Percentiles rank a stretch among this genome's conserved stretches.
phyloP scores from a whole-genome alignment of 106 monocot genomes.

The Ottelia alismoides region DNA sequence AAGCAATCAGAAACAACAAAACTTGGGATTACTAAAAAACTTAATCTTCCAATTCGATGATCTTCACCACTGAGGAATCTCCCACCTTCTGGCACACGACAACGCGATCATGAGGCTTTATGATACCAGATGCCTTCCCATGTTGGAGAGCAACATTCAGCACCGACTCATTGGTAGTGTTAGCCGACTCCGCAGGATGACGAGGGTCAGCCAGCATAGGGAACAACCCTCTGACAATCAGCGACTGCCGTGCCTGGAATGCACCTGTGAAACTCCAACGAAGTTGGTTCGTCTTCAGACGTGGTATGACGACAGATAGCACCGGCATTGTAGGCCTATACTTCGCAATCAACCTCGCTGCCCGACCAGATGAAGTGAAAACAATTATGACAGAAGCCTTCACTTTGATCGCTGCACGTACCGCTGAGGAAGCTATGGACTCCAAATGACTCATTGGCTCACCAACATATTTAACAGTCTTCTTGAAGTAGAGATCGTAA shows the following conservation, averaged over 20 bases:
- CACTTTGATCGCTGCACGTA: conserved; percentile 85
- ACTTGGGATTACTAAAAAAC: too few species aligned
- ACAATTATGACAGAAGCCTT: conserved; percentile 79
- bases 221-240: too few species aligned
- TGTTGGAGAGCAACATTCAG: conserved; percentile 43
- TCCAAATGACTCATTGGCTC: conserved; percentile 89
- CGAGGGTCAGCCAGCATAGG: too few species aligned
- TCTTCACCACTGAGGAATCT: conserved; percentile 51
- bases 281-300: conserved; percentile 78
- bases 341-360: conserved; percentile 84
- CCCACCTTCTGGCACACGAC: conserved; percentile 48
- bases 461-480: conserved; percentile 76
- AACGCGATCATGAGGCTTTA: conserved; percentile 47
- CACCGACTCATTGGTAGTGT: conserved; percentile 28
- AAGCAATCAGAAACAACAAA: too few species aligned
- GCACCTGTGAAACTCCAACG: too few species aligned
- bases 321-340: conserved; percentile 92
- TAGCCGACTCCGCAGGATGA: too few species aligned
- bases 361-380: conserved; percentile 84
- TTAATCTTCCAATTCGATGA: too few species aligned
- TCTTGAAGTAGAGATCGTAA: conserved; percentile 70
- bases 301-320: conserved; percentile 72
- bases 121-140: conserved; percentile 35
- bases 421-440: conserved; percentile 83
- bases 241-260: too few species aligned